phyloP scores from a whole-genome alignment of 2,329 filamentous ascomycete species.

The Coccinonectria pachysandricola region DNA sequence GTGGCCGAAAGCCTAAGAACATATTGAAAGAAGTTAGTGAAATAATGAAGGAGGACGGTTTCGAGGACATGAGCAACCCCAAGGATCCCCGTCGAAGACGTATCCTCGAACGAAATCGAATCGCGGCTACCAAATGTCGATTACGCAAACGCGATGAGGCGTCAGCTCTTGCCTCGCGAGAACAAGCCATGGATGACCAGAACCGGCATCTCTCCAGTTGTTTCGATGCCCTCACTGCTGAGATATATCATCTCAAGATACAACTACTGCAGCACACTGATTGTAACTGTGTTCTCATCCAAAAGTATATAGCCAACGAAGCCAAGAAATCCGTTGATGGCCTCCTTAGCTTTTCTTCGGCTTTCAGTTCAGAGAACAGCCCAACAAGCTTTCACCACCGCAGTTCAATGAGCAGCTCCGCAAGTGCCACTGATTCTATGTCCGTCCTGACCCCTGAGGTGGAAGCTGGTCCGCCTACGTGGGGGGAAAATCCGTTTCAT shows the following conservation, averaged over 20 bases:
- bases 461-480: constrained; percentile 11
- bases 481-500: constrained; percentile 15
- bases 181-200: constrained; percentile 21
- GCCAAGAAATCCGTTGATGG: constrained; percentile 20
- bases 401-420: constrained; percentile 14
- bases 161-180: constrained; percentile 18
- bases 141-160: constrained; percentile 21
- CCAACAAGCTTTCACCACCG: constrained; percentile 10
- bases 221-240: constrained; percentile 17
- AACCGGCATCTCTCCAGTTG: constrained; percentile 19
- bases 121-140: constrained; percentile 24
- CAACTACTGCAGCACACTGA: constrained; percentile 21
- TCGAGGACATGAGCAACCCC: constrained; percentile 13
- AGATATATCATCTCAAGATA: constrained; percentile 21
- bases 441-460: constrained; percentile 12
- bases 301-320: constrained; percentile 22
- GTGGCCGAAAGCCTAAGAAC: constrained; percentile 17
- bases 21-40: constrained; percentile 7
- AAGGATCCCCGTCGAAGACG: constrained; percentile 16
- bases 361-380: constrained; percentile 7
- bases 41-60: constrained; percentile 6
- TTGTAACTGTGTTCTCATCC: constrained; percentile 22
- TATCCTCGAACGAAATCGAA: constrained; percentile 22
- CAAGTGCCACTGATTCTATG: constrained; percentile 17
- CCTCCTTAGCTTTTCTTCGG: constrained; percentile 8